Evolutionary conservation across 2,329 filamentous ascomycete genomes (phyloP).

Genomic region (Colletotrichum musae): DNA sequence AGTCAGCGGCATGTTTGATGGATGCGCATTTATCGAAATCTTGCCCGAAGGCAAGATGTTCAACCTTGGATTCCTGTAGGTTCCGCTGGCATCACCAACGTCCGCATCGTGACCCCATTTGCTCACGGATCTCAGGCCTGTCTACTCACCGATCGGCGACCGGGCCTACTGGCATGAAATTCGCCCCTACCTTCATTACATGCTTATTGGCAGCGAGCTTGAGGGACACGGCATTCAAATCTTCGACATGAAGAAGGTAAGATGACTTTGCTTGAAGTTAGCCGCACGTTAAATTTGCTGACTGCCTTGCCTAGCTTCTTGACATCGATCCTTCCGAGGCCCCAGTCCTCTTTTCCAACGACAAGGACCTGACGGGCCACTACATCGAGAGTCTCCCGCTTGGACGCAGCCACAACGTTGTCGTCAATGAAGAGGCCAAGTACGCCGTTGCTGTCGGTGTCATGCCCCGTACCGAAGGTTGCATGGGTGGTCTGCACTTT

Average conservation of each 20-base stretch:
- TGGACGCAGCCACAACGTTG: conserved; percentile 64
- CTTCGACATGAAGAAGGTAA: conserved; percentile 69
- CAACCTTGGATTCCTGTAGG: conserved; percentile 58
- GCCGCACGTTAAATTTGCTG: not conserved
- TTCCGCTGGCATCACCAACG: not conserved
- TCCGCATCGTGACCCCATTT: not conserved
- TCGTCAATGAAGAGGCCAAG: conserved; percentile 61
- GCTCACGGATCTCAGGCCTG: conserved; percentile 28
- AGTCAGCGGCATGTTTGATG: conserved; percentile 52
- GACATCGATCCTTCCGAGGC: conserved; percentile 54
- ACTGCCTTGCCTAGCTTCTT: conserved; percentile 49
- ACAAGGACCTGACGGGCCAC: conserved; percentile 48
- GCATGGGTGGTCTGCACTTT: conserved; percentile 66
- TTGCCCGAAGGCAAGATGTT: conserved; percentile 56
- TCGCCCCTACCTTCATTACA: conserved; percentile 50
- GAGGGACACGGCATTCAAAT: conserved; percentile 69
- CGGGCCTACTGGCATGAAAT: conserved; percentile 53
- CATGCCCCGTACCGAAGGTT: conserved; percentile 52
- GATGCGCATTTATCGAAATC: conserved; percentile 61
- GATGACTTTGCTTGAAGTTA: not conserved
- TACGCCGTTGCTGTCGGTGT: conserved; percentile 59
- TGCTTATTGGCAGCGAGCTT: conserved; percentile 57
- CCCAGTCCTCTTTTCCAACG: conserved; percentile 47
- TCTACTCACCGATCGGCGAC: conserved; percentile 36
- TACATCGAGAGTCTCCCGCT: conserved; percentile 48